Base-by-base conservation (phyloP, 2,329 filamentous ascomycete genomes). In the Ophiostoma novo-ulmi region DNA sequence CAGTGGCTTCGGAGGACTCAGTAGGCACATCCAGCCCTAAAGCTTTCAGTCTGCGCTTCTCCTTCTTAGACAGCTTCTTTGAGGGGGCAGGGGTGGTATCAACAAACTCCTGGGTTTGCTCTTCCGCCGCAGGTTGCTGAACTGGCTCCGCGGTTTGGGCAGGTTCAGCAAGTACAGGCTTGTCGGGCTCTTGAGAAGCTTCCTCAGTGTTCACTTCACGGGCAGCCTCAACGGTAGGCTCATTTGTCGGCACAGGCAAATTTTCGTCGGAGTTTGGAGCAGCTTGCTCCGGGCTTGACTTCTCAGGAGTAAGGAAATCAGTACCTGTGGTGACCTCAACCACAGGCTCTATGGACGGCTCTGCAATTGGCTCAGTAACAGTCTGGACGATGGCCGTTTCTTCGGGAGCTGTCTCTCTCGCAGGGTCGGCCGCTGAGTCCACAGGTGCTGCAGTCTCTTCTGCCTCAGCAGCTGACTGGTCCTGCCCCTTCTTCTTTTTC, bases 1-100 rank as follows among this genome's bases (percentile, higher is more conserved):
- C 13, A 7, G 52, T 13, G 52, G n/a, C 22, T 22, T 58, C 52
- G 10, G 10, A 10, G 4, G n/a, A 13, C n/a, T 58, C 52, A 26
- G 20, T 26, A 17, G 58, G 26, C 26, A 39, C 35, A 1, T 61
- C 67, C 13, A 63, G 5, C 20, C 58, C 58, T 35, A 17, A 6
- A 13, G 22, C 58, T 26, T 65, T 65, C 35, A 65, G 17, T 20
- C 14, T 14, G 17, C 61, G 61, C 3, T 35, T 36, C 35, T 67
- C 39, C 64, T 67, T 67, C 22, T 67, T 67, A 17, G 61, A 39
- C 10, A 39, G 61, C 61, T 65, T 67, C 63, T 39, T 64, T 8
- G 17, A 11, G 36, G 36, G 64, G 5, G 64, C 38, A 26, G 64
- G 38, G 4, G 38, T 38, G 38, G 39, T 1, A 65, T 65, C 64